phyloP scores from a whole-genome alignment of 306 rosid genomes.

The Dryas drummondii region DNA sequence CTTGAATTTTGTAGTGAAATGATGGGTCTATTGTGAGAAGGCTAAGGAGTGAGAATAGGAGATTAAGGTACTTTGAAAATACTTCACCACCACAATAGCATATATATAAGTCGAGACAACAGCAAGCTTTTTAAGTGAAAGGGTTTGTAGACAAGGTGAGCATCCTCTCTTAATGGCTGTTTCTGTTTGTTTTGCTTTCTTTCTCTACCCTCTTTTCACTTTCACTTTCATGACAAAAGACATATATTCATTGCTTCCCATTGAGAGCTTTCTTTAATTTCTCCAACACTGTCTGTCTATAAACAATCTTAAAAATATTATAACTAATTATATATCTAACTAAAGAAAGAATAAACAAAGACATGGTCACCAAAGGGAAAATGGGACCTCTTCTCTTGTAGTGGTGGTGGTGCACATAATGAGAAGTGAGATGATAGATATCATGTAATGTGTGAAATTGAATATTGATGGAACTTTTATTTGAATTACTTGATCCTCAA shows the following conservation, averaged over 20 bases:
- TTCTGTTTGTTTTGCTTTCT: conserved; percentile 39
- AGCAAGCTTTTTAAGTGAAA: conserved; percentile 25
- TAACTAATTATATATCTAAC: neutral
- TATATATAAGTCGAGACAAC: conserved; percentile 24
- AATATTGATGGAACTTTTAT: conserved; percentile 14
- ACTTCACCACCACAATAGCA: neutral
- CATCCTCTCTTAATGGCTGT: conserved; percentile 13
- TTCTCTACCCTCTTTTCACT: conserved; percentile 33
- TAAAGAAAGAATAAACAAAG: neutral
- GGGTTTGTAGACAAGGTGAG: no score
- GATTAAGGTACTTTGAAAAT: neutral
- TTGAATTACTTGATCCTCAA: conserved; percentile 14
- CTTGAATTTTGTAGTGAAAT: neutral
- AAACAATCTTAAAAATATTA: neutral
- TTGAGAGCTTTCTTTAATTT: conserved; percentile 43
- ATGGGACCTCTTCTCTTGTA: neutral
- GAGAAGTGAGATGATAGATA: neutral
- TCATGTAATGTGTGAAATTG: conserved; percentile 25
- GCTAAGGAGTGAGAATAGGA: neutral
- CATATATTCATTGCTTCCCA: conserved; percentile 82
- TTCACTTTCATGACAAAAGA: conserved; percentile 53
- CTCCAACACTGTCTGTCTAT: neutral
- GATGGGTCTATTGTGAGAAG: neutral
- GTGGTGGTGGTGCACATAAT: neutral
- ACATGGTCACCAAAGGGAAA: neutral